Evolutionary conservation across 169 alveolate genomes (phyloP).

Genomic region (Plasmodium chabaudi): DNA sequence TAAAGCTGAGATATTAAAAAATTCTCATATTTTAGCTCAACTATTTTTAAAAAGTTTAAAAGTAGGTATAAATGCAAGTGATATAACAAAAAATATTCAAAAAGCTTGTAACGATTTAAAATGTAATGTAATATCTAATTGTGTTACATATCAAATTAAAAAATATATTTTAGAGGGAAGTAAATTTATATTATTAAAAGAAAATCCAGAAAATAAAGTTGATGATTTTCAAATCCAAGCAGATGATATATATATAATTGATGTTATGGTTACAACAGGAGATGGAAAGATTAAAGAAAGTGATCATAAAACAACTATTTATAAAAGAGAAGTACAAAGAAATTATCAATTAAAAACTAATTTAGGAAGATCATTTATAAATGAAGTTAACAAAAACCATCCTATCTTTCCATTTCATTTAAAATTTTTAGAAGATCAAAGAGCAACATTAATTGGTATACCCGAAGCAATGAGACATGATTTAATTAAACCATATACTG

Average conservation of each 20-base stretch:
- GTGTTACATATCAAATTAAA: slow-evolving; percentile 94
- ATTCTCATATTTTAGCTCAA: slow-evolving; percentile 94
- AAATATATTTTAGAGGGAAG: slow-evolving; percentile 96
- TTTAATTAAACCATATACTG: slow-evolving; percentile 94
- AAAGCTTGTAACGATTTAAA: slow-evolving; percentile 92
- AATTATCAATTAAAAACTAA: slow-evolving; percentile 94
- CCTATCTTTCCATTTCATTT: slow-evolving; percentile 89
- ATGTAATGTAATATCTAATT: slow-evolving; percentile 93
- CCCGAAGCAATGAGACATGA: slow-evolving; percentile 97
- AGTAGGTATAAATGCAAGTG: slow-evolving; percentile 92
- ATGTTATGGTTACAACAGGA: slow-evolving; percentile 95
- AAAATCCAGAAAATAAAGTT: slow-evolving; percentile 92
- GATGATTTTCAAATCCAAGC: slow-evolving; percentile 95
- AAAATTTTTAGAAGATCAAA: slow-evolving; percentile 86
- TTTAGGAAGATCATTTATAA: slow-evolving; percentile 94
- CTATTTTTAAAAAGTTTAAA: slow-evolving; percentile 93
- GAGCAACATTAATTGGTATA: slow-evolving; percentile 93
- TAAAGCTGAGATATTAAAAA: slow-evolving; percentile 85
- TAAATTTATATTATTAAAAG: slow-evolving; percentile 86
- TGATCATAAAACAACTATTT: slow-evolving; percentile 93
- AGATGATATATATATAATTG: slow-evolving; percentile 95
- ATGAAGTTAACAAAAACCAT: slow-evolving; percentile 92
- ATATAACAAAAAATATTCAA: slow-evolving; percentile 92
- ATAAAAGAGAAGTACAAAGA: slow-evolving; percentile 95
- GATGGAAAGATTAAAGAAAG: slow-evolving; percentile 94